Conservation (phyloP, 1,284 basidiomycete species). For the Cryptococcus sp. region DNA sequence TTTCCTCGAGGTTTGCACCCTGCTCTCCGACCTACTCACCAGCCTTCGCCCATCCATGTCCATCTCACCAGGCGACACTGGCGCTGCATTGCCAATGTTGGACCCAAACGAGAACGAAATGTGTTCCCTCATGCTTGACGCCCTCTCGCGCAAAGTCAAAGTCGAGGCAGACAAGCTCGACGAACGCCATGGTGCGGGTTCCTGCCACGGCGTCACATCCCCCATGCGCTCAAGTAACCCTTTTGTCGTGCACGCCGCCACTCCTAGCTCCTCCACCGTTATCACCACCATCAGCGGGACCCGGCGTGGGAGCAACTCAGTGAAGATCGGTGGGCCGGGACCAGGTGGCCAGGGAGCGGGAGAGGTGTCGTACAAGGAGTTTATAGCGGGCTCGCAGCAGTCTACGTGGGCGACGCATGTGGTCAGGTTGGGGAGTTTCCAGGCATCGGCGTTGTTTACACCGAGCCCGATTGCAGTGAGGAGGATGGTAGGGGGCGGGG, state of each 20-base stretch:
- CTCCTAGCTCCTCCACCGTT: not conserved
- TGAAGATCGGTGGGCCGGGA: slow-evolving; percentile 1
- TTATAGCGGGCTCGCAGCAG: slow-evolving; percentile 2
- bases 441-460: slow-evolving; percentile 33
- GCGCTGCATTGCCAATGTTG: not conserved
- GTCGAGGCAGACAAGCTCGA: slow-evolving; percentile 12
- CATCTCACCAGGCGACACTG: too few species aligned
- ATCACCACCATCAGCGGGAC: not conserved
- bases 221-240: slow-evolving; percentile 12
- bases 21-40: not conserved
- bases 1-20: not conserved
- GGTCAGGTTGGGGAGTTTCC: slow-evolving; percentile 33
- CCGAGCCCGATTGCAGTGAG: slow-evolving; percentile 36
- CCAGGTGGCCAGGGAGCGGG: not conserved
- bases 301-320: not conserved
- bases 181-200: not conserved
- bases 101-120: slow-evolving; percentile 23
- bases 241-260: slow-evolving; percentile 24
- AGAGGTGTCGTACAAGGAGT: not conserved
- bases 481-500: not conserved
- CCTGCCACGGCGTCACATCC: not conserved
- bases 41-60: not conserved
- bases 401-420: slow-evolving; percentile 26
- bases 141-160: slow-evolving; percentile 29
- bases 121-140: slow-evolving; percentile 25